Evolutionary conservation across 1,139 yeast genomes (phyloP).

Genomic region (Pichia sorboxylosa): DNA sequence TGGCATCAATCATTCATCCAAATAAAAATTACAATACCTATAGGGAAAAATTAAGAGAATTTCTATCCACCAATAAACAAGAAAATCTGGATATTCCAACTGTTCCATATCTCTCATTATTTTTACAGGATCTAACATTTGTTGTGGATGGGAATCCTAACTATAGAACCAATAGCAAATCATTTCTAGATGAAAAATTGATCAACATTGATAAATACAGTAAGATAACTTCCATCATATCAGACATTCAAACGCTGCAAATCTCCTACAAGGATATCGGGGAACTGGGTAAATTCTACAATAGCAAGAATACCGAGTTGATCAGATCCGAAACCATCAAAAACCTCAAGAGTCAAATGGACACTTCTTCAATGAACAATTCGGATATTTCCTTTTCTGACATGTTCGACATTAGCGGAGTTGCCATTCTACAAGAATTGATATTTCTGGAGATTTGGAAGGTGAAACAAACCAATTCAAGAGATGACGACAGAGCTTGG

Average conservation of each 20-base stretch:
- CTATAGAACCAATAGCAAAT: slow-evolving; percentile 42
- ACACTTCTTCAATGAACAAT: too few species aligned
- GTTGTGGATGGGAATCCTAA: slow-evolving; percentile 79
- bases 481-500: slow-evolving; percentile 63
- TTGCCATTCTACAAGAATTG: slow-evolving; percentile 49
- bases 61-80: slow-evolving; percentile 34
- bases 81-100: slow-evolving; percentile 51
- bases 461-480: slow-evolving; percentile 45
- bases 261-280: slow-evolving; percentile 37
- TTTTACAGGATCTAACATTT: slow-evolving; percentile 78
- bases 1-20: slow-evolving; percentile 68
- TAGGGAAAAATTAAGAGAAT: slow-evolving; percentile 53
- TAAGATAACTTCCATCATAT: slow-evolving; percentile 60
- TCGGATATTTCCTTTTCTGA: slow-evolving; percentile 17
- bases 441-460: slow-evolving; percentile 61
- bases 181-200: slow-evolving; percentile 44
- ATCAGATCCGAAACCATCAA: slow-evolving; percentile 21
- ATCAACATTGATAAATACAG: slow-evolving; percentile 77
- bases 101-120: slow-evolving; percentile 78
- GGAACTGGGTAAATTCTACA: slow-evolving; percentile 18
- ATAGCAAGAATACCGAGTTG: slow-evolving; percentile 17
- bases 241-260: slow-evolving; percentile 73
- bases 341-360: slow-evolving; percentile 15
- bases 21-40: slow-evolving; percentile 73
- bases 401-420: slow-evolving; percentile 25